These are phyloP conservation scores for Pestalotiopsis sp. DNA, from an alignment of 2,329 filamentous ascomycete genomes.

Conservation along the genomic window DNA sequence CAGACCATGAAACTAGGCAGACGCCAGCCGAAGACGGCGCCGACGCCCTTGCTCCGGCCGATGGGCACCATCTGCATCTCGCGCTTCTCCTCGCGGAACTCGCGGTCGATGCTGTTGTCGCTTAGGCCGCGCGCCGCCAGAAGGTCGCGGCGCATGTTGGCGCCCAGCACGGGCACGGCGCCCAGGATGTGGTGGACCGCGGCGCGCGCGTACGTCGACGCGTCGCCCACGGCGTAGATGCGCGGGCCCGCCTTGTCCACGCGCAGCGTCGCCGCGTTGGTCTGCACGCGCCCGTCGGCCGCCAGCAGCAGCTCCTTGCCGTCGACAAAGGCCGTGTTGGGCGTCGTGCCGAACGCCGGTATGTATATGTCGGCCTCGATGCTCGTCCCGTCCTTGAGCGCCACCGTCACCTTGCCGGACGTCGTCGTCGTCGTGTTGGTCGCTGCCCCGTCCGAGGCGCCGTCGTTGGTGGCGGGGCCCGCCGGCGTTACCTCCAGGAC, in stretches of 20 bases:
- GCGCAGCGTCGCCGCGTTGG: slow-evolving; percentile 37
- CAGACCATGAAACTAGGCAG: slow-evolving; percentile 48
- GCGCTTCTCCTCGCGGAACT: slow-evolving; percentile 44
- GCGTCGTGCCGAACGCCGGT: slow-evolving; percentile 41
- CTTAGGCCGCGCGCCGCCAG: slow-evolving; percentile 31
- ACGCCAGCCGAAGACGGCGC: slow-evolving; percentile 41
- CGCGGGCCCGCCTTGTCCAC: slow-evolving; percentile 32
- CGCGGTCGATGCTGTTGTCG: slow-evolving; percentile 16
- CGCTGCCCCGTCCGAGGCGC: background rate
- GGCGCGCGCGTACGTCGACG: slow-evolving; percentile 37
- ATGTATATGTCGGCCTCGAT: slow-evolving; percentile 50
- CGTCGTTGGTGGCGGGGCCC: slow-evolving; percentile 26
- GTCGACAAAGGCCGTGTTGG: slow-evolving; percentile 43
- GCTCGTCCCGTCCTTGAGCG: slow-evolving; percentile 38
- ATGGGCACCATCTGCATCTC: slow-evolving; percentile 51
- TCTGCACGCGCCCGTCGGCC: slow-evolving; percentile 38
- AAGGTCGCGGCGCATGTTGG: slow-evolving; percentile 53
- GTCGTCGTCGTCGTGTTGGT: slow-evolving; percentile 19
- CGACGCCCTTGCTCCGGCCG: slow-evolving; percentile 45
- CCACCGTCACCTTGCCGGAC: slow-evolving; percentile 32
- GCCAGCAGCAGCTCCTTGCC: slow-evolving; percentile 24
- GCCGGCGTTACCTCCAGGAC: slow-evolving; percentile 35
- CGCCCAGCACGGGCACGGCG: slow-evolving; percentile 43
- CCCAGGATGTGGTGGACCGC: slow-evolving; percentile 43
- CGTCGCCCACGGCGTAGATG: slow-evolving; percentile 51